Percentiles rank a stretch among this genome's conserved stretches.
These are phyloP conservation scores for Penicillium sp. DNA, from an alignment of 2,329 filamentous ascomycete genomes.

Conservation along the genomic window DNA sequence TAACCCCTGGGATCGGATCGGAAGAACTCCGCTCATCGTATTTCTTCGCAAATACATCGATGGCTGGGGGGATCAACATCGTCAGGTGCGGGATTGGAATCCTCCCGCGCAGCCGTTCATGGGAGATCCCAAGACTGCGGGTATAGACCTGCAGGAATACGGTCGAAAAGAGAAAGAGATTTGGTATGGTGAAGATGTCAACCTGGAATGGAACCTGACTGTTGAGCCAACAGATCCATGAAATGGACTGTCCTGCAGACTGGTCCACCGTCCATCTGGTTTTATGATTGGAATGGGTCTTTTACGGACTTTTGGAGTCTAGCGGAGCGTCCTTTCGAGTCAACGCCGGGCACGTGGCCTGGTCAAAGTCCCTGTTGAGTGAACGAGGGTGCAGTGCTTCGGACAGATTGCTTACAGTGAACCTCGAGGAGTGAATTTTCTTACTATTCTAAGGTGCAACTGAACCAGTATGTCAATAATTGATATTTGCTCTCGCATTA, in stretches of 20 bases:
- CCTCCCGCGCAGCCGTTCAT: neutral
- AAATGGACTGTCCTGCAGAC: neutral
- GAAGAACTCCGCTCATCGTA: neutral
- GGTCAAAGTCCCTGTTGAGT: neutral
- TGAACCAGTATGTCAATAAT: too few species aligned
- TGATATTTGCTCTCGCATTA: too few species aligned
- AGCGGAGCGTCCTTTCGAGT: neutral
- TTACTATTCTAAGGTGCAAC: too few species aligned
- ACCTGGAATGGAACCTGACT: neutral
- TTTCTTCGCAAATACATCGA: neutral
- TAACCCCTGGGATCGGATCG: neutral
- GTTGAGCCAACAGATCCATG: neutral
- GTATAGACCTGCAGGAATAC: neutral
- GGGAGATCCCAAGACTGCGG: neutral
- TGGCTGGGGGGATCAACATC: neutral
- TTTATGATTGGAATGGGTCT: neutral
- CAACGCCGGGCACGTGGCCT: neutral
- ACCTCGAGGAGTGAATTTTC: too few species aligned
- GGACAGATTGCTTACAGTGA: too few species aligned
- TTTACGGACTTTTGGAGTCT: neutral
- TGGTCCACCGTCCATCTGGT: neutral
- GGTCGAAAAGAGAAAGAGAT: neutral
- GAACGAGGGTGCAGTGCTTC: too few species aligned
- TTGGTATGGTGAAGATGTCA: neutral
- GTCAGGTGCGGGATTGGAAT: neutral